Base-by-base conservation (phyloP, 1,139 yeast genomes). In the Geotrichum cucujoidarum region DNA sequence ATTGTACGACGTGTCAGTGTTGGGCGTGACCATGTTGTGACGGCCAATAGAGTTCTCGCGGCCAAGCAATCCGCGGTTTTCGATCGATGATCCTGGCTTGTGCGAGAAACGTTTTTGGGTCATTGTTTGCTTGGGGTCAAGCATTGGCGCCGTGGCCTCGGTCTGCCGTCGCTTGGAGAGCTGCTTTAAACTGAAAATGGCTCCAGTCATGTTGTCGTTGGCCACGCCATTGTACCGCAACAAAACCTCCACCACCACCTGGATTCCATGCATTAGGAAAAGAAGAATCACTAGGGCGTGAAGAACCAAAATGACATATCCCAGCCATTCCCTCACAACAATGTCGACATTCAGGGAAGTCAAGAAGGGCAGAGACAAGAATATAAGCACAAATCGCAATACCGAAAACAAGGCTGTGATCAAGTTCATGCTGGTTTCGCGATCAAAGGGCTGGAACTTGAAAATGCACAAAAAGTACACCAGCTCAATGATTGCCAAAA, bases 301-400 rank as follows among this genome's bases (percentile, higher is more conserved):
- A 30, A 66, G 51, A 22, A 65, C 43, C 16, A 66, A 57, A 25
- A 66, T 60, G 16, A 55, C 59, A 47, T 66, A 66, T 1, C 62
- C 70, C 7, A 67, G 48, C 70, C 70, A 66, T 16, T 66, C 67
- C 37, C 58, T 53, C 17, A 53, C 55, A 7, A 56, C 52, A 1
- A 53, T 45, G 16, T 50, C 39, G 10, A 63, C 54, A 11, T 51
- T 44, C 29, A 66, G 50, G 1, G 59, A 51, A 3, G 51, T 48
- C 7, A 66, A 52, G 47, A 67, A 66, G 2, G 67, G 63, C 7
- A 67, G 52, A 43, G 62, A 52, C 43, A 67, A 49, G 43, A 67
- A 53, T 27, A 64, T 52, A 11, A 55, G 45, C 5, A 56, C 45
- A 35, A 64, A 48, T 33, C 69, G 57, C 11, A 61, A 49, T 11